Base-by-base conservation (phyloP, 2,329 filamentous ascomycete species). In the Fusarium domesticum region DNA sequence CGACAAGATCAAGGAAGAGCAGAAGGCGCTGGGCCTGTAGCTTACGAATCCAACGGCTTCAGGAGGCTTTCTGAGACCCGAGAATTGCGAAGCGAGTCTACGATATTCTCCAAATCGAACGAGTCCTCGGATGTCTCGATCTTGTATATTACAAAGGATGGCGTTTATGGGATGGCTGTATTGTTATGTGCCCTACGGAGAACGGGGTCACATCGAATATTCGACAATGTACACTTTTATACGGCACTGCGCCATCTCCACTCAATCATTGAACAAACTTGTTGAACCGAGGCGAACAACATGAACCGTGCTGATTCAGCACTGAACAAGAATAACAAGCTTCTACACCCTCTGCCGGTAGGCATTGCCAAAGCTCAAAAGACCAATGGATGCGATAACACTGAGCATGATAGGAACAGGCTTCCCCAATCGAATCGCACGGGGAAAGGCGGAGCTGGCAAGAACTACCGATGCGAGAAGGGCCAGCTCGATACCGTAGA, bases 401-500 rank as follows among this genome's bases (percentile, higher is more conserved):
- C 88, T 92, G 62, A 98, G 71, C 10, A 84, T 81, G 43, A 87
- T 76, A 1, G 93, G 92, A 40, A 98, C 80, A 1, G 89, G 87
- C 78, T 97, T 98, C 58, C 78, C 76, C 33, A 84, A 79, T 66
- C 83, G 88, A 61, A 98, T 83, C 5, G 90, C 93, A 40, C 93
- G 80, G 11, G 93, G 93, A 48, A 97, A 84, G 2, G 88, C 86
- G 33, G 87, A 87, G 16, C 89, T 90, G 33, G 78, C 92, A 28
- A 98, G 78, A 18, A 97, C 72, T n/a, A 89, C 61, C 1, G 89
- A 95, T 5, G 93, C 93, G 34, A 96, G 75, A 8, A 98, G 77
- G n/a, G 86, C 88, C 34, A 96, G 74, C 70, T 97, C 93, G 56
- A 95, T 72, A 51, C 92, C 93, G 66, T 93, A 96, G 3, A 87